Base-by-base conservation (phyloP, 345 rosid genomes). In the Eucalyptus brandiana region DNA sequence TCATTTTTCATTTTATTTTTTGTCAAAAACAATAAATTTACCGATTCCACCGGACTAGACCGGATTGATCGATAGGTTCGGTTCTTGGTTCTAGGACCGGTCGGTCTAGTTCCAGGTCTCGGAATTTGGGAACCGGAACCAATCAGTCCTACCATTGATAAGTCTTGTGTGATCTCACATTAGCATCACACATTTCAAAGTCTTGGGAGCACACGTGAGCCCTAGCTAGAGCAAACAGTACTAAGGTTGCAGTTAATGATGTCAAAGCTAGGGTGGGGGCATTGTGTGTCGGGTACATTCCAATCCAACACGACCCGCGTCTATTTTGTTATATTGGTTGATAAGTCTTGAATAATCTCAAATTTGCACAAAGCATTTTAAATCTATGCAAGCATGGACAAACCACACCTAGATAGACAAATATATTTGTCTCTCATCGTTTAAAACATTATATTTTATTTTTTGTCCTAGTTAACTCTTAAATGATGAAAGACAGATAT, bases 1-100 rank as follows among this genome's bases (percentile, higher is more conserved):
- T 18, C 9, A 7, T 53, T 53, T 53, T 3, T 51, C 0, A 18
- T 18, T 53, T 53, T 19, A 18, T 18, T 53, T 51, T 51, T 51
- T 0, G 54, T 0, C 56, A 1, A 0, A 53, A 18, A 53, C 2
- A 18, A 53, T 19, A 53, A 53, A 53, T 53, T 53, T 53, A 53
- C 23, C 0, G 1, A 0, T 53, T 53, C 24, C 56, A 51, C 2
- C 4, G 0, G 2, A 50, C 4, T 0, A 4, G 4, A 17, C 4
- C 2, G 1, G 2, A 18, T 4, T 8, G 1, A 50, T 17, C 0
- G 9, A 2, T 51, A 18, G 54, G 56, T 51, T 0, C 1, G 0
- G 0, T 18, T 51, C 56, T 4, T 8, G 1, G 9, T 51, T 51
- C 23, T 0, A 51, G 23, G 56, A 51, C 9, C 2, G 9, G 9